These are phyloP conservation scores for Arthrobotrys sphaeroides DNA, from an alignment of 2,329 filamentous ascomycete species.

Conservation along the genomic window DNA sequence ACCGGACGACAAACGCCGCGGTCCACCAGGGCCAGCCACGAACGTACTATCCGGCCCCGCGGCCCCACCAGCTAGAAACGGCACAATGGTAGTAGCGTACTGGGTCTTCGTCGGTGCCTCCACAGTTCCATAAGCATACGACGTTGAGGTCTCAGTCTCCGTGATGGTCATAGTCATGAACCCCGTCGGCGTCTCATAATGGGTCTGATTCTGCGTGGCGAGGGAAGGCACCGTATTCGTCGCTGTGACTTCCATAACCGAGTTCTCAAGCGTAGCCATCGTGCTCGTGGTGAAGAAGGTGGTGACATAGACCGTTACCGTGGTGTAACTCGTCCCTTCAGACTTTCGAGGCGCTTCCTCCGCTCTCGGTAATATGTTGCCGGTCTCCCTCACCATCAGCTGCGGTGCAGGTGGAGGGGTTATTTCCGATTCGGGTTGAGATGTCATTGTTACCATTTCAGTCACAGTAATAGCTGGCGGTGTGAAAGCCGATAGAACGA, in stretches of 20 bases:
- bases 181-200: slow-evolving; percentile 47
- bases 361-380: slow-evolving; percentile 1
- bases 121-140: slow-evolving; percentile 47
- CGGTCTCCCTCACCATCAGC: slow-evolving; percentile 10
- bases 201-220: slow-evolving; percentile 42
- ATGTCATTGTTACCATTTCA: slow-evolving; percentile 7
- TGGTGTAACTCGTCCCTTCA: slow-evolving; percentile 39
- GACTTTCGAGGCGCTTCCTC: slow-evolving; percentile 19
- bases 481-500: slow-evolving; percentile 37
- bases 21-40: background rate
- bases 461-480: slow-evolving; percentile 37
- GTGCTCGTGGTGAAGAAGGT: slow-evolving; percentile 38
- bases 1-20: slow-evolving; percentile 2
- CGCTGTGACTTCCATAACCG: slow-evolving; percentile 14
- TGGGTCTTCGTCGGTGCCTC: slow-evolving; percentile 6
- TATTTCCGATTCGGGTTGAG: background rate
- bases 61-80: background rate
- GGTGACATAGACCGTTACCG: slow-evolving; percentile 37
- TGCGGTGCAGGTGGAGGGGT: background rate
- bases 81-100: slow-evolving; percentile 27
- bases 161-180: slow-evolving; percentile 27
- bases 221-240: slow-evolving; percentile 31
- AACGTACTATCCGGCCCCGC: background rate
- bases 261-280: slow-evolving; percentile 23
- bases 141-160: slow-evolving; percentile 16